Percentiles rank a stretch among this genome's conserved stretches.
Evolutionary conservation across 2,329 filamentous ascomycete species (phyloP).

Genomic region (Aureobasidium lini): DNA sequence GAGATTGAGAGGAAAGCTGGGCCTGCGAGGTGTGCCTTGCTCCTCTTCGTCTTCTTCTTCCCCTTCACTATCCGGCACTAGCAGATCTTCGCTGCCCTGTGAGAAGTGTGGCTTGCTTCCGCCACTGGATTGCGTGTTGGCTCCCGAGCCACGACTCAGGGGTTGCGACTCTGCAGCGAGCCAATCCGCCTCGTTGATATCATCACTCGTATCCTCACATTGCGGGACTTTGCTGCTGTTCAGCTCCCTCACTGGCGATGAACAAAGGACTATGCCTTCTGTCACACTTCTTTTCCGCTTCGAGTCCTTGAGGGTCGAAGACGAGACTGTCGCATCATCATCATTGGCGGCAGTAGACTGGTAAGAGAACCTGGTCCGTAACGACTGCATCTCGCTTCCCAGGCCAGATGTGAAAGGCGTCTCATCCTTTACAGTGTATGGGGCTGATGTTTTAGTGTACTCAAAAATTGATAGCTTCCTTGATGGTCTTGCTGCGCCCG

Average conservation of each 20-base stretch:
- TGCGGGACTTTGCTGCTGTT: not conserved
- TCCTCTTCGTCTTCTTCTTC: conserved; percentile 24
- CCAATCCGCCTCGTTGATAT: conserved; percentile 21
- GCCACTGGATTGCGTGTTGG: conserved; percentile 5
- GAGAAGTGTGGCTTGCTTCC: not conserved
- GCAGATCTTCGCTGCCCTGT: conserved; percentile 41
- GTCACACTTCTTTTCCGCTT: not conserved
- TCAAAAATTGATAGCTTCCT: conserved; percentile 16
- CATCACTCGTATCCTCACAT: conserved; percentile 12
- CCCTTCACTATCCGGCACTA: conserved; percentile 38
- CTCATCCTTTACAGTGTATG: not conserved
- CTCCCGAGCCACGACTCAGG: conserved; percentile 17
- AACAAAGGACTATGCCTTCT: not conserved
- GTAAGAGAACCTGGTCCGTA: conserved; percentile 13
- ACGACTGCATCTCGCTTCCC: conserved; percentile 25
- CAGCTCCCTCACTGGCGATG: not conserved
- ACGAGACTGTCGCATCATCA: not conserved
- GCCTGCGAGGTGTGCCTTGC: conserved; percentile 19
- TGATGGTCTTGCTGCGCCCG: not conserved
- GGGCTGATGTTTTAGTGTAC: conserved; percentile 14
- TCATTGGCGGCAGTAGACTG: conserved; percentile 23
- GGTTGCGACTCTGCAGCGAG: conserved; percentile 21
- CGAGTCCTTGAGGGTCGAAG: not conserved
- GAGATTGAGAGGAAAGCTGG: conserved; percentile 31
- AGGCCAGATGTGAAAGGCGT: conserved; percentile 15